Base-by-base conservation (phyloP, 257 asterid genomes). In the Fraxinus anomala region DNA sequence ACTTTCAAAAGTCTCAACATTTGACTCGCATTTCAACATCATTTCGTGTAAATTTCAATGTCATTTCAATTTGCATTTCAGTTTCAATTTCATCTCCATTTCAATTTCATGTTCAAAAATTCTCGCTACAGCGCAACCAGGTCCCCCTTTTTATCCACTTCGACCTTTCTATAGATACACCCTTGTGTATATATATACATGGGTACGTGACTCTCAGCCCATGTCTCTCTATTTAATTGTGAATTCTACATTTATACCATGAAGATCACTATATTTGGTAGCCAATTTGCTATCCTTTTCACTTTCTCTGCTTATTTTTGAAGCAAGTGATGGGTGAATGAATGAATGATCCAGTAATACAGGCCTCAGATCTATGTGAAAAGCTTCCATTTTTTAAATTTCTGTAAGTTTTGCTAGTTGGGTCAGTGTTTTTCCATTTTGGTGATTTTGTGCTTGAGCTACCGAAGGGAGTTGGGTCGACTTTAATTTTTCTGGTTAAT, bases 71-170 rank as follows among this genome's bases (percentile, higher is more conserved):
- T 39, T 39, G 44, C 65, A 54, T 31, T 26, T 73, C 28, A 71
- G 42, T 79, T 67, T 74, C 39, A 40, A 44, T 79, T 72, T 79
- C 40, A 76, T 61, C 70, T 13, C 40, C 67, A 49, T 44, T 33
- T 31, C 66, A 80, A 56, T 70, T 56, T 70, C 56, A 49, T 36
- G 74, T 74, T 80, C 19, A 54, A 68, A 80, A 39, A 65, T 70
- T 72, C 80, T 42, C 68, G 40, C 68, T 54, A 33, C 82, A 56
- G 51, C 76, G 82, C 74, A 74, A 70, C 76, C 71, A 26, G 77
- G 79, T 76, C 66, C 66, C 73, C 59, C 81, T 51, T 82, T 61
- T 80, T 56, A 88, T 85, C 80, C 83, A 78, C 83, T 79, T 85
- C 87, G 72, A 72, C 71, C 73, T 66, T 77, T 51, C 81, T n/a